These are phyloP conservation scores for Lunularia cruciata DNA, from an alignment of 225 moss, liverwort and hornwort genomes.

Conservation along the genomic window DNA sequence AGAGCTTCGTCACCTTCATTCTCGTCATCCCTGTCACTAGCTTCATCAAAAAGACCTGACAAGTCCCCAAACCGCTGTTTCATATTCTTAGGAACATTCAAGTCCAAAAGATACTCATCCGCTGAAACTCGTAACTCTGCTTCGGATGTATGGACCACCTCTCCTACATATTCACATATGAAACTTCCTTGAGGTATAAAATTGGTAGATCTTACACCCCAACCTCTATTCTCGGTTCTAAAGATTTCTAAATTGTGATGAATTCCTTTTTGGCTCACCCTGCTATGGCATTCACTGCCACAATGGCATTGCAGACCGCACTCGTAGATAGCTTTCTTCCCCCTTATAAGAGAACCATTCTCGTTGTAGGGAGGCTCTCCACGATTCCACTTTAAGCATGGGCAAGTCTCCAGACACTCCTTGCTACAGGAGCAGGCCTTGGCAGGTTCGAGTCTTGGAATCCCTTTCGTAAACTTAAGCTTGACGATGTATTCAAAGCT, in stretches of 20 bases:
- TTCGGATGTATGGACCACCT: constrained; percentile 58
- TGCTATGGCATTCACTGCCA: constrained; percentile 51
- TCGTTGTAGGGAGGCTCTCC: constrained; percentile 61
- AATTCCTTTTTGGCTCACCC: constrained; percentile 72
- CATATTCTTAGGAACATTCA: constrained; percentile 42
- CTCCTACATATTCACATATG: constrained; percentile 86
- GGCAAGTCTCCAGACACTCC: constrained; percentile 45
- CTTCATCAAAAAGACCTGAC: constrained; percentile 10
- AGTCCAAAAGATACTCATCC: constrained; percentile 84
- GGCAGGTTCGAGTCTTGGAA: constrained; percentile 32
- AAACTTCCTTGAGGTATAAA: constrained; percentile 84
- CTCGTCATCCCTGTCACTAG: neutral
- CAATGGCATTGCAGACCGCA: constrained; percentile 67
- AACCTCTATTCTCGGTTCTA: constrained; percentile 72
- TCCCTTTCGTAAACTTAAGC: constrained; percentile 34
- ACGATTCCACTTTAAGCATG: constrained; percentile 48
- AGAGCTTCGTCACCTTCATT: constrained; percentile 32
- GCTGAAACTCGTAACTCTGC: constrained; percentile 59
- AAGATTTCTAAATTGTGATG: constrained; percentile 75
- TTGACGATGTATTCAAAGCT: constrained; percentile 51
- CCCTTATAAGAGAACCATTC: constrained; percentile 65
- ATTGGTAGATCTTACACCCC: constrained; percentile 81
- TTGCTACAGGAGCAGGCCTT: constrained; percentile 51
- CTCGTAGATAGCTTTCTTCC: constrained; percentile 65
- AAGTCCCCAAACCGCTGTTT: constrained; percentile 36